These are phyloP conservation scores for Aspergillus sp. DNA, from an alignment of 2,329 filamentous ascomycete genomes.

Conservation along the genomic window DNA sequence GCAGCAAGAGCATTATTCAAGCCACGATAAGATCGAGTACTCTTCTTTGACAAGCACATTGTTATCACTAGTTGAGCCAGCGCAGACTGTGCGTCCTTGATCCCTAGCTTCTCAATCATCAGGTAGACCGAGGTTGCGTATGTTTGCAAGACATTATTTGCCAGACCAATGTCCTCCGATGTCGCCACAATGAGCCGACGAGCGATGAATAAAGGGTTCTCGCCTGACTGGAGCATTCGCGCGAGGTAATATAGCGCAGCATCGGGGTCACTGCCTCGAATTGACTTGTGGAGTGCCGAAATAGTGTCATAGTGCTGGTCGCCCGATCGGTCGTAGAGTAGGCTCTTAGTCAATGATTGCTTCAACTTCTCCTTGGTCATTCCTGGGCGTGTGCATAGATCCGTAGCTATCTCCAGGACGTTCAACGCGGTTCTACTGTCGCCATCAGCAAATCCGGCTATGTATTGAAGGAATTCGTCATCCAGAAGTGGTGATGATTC, in stretches of 20 bases:
- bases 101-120: constrained; percentile 87
- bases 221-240: constrained; percentile 91
- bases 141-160: constrained; percentile 78
- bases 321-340: constrained; percentile 91
- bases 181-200: constrained; percentile 92
- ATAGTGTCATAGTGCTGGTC: constrained; percentile 99
- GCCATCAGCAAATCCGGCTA: constrained; percentile 84
- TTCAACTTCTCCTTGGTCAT: constrained; percentile 79
- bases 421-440: constrained; percentile 93
- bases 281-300: constrained; percentile 93
- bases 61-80: constrained; percentile 85
- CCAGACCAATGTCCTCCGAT: constrained; percentile 88
- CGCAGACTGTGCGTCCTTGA: constrained; percentile 92
- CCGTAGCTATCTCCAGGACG: constrained; percentile 84
- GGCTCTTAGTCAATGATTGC: constrained; percentile 78
- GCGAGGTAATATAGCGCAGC: constrained; percentile 92
- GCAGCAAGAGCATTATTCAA: constrained; percentile 78
- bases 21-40: constrained; percentile 79
- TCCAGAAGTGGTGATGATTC: constrained; percentile 59
- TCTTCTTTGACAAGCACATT: constrained; percentile 78
- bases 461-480: constrained; percentile 73
- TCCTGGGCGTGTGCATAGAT: constrained; percentile 64
- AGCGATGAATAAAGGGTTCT: constrained; percentile 90
- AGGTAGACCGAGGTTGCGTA: constrained; percentile 84
- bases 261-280: constrained; percentile 82